Evolutionary conservation across 768 basidiomycete genomes (phyloP).

Genomic region (Mycena pura): DNA sequence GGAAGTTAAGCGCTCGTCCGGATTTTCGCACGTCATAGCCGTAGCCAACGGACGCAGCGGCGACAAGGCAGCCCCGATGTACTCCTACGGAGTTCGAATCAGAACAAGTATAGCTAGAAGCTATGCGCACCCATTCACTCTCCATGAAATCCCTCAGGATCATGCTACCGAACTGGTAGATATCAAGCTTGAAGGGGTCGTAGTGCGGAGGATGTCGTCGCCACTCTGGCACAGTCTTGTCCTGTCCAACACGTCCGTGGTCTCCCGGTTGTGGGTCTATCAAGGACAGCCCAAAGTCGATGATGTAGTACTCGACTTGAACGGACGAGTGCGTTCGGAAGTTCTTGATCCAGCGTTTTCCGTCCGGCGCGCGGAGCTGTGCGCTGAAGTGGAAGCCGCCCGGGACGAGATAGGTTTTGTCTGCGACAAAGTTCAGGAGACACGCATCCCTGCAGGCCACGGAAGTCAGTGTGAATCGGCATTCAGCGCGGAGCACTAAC

Average conservation of each 20-base stretch:
- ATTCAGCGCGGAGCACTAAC: background rate
- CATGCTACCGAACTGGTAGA: background rate
- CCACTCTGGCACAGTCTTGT: background rate
- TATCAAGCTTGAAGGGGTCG: conserved; percentile 1
- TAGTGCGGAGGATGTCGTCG: background rate
- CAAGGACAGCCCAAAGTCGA: background rate
- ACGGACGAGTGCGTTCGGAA: background rate
- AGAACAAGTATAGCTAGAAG: too few species aligned
- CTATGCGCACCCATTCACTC: too few species aligned
- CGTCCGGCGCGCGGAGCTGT: background rate
- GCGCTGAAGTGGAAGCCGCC: background rate
- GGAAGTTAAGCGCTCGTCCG: too few species aligned
- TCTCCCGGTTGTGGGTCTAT: background rate
- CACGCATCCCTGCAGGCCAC: background rate
- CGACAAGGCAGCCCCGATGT: too few species aligned
- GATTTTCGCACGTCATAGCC: too few species aligned
- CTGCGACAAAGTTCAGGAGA: background rate
- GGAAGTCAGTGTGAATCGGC: background rate
- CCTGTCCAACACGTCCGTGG: background rate
- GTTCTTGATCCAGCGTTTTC: background rate
- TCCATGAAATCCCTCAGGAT: too few species aligned
- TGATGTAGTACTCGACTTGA: background rate
- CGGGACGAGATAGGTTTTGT: background rate
- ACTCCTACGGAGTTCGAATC: too few species aligned
- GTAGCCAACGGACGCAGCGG: too few species aligned